Conservation (phyloP, 2,329 filamentous ascomycete genomes). For the Microascus cirrosus region DNA sequence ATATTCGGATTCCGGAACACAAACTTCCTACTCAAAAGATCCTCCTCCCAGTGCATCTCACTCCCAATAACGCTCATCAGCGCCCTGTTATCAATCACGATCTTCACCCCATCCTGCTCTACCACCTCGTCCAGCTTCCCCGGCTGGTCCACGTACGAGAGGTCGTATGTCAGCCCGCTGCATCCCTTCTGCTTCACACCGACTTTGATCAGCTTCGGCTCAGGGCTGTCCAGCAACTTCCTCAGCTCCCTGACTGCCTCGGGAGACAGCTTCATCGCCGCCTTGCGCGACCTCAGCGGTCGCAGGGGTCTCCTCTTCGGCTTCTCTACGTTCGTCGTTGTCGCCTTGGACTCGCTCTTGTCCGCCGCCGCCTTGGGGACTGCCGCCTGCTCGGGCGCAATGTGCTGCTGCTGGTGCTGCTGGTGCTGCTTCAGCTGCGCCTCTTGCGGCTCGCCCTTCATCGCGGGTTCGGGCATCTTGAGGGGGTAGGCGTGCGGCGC, state of each 20-base stretch:
- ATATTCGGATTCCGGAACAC: slow-evolving; percentile 97
- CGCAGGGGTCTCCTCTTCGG: background rate
- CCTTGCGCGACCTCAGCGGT: slow-evolving; percentile 56
- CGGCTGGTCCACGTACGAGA: slow-evolving; percentile 91
- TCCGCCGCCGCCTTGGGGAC: background rate
- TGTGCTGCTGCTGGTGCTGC: no score
- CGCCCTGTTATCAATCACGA: slow-evolving; percentile 93
- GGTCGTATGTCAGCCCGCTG: slow-evolving; percentile 82
- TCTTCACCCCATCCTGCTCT: slow-evolving; percentile 91
- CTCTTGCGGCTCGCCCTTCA: background rate
- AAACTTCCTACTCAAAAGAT: slow-evolving; percentile 85
- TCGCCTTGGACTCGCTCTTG: background rate
- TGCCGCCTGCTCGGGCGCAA: background rate
- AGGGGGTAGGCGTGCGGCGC: slow-evolving; percentile 1
- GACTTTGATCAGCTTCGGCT: slow-evolving; percentile 87
- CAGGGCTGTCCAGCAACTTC: slow-evolving; percentile 67
- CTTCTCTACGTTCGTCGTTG: background rate
- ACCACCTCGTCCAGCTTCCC: slow-evolving; percentile 83
- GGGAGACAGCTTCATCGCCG: slow-evolving; percentile 77
- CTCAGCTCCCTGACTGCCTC: slow-evolving; percentile 70
- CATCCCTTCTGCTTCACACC: slow-evolving; percentile 91
- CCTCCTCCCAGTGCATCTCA: slow-evolving; percentile 98
- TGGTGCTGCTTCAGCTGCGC: background rate
- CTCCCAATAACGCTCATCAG: slow-evolving; percentile 96
- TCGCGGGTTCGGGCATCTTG: background rate